phyloP scores from a whole-genome alignment of 2,329 filamentous ascomycete genomes.

The Harringtonia aguacate region DNA sequence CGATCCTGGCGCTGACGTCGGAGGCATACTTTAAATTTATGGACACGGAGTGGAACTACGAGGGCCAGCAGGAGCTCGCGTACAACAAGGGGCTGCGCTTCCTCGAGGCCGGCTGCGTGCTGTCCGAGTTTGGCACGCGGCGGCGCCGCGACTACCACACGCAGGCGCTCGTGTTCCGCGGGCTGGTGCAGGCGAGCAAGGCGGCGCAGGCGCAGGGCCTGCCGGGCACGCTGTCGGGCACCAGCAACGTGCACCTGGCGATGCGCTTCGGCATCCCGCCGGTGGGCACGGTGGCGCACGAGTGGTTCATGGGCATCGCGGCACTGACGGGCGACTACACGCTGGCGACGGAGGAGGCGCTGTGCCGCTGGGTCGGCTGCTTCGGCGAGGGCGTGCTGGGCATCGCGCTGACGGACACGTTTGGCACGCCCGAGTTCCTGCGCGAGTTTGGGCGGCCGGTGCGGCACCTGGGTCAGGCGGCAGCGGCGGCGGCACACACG shows the following conservation, averaged over 20 bases:
- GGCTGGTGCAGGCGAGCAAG: constrained; percentile 67
- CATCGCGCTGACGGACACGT: constrained; percentile 92
- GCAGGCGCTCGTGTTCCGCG: constrained; percentile 82
- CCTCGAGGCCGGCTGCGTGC: constrained; percentile 71
- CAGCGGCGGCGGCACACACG: neutral
- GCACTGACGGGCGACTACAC: constrained; percentile 82
- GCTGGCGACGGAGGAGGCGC: constrained; percentile 70
- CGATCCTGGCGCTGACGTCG: constrained; percentile 79
- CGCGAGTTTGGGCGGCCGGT: constrained; percentile 65
- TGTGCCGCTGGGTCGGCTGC: constrained; percentile 82
- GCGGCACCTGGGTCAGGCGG: constrained; percentile 25
- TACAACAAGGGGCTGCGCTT: constrained; percentile 69
- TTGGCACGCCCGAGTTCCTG: constrained; percentile 84
- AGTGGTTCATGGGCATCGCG: constrained; percentile 99
- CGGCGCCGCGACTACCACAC: constrained; percentile 89
- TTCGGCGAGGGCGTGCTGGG: constrained; percentile 78
- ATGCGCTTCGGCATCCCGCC: constrained; percentile 83
- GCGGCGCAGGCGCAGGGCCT: constrained; percentile 55
- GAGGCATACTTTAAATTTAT: constrained; percentile 97
- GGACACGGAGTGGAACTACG: constrained; percentile 84
- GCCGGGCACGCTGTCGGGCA: constrained; percentile 68
- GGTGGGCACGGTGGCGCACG: constrained; percentile 83
- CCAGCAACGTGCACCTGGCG: constrained; percentile 93
- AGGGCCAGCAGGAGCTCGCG: constrained; percentile 76
- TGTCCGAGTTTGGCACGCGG: constrained; percentile 90